A percentile compares a stretch with the other conserved stretches of the same genome.
Evolutionary conservation across 2,329 filamentous ascomycete species (phyloP).

Genomic region (Alternaria consortialis): DNA sequence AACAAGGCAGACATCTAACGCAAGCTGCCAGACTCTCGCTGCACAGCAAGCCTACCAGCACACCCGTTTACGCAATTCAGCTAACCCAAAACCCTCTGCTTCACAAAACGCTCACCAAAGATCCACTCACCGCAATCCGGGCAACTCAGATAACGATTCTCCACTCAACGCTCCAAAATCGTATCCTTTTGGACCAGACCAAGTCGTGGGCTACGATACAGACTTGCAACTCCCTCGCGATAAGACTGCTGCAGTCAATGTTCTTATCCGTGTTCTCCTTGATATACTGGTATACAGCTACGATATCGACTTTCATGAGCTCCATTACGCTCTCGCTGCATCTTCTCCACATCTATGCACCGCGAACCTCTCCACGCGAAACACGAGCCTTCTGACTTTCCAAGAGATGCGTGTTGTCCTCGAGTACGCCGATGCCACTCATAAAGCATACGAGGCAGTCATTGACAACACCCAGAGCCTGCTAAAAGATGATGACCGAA

Average conservation of each 20-base stretch:
- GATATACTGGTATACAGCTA: constrained; percentile 10
- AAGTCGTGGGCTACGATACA: not conserved
- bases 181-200: not conserved
- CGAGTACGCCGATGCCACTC: not conserved
- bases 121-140: not conserved
- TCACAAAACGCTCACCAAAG: not conserved
- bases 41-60: not conserved
- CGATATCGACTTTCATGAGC: not conserved
- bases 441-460: constrained; percentile 5
- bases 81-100: not conserved
- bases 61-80: not conserved
- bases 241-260: not conserved
- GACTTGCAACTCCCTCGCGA: constrained; percentile 2
- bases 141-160: not conserved
- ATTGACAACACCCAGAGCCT: not conserved
- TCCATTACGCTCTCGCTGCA: constrained; percentile 4
- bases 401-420: not conserved
- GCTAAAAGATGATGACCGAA: constrained; percentile 6
- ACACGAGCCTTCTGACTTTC: not conserved
- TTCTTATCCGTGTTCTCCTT: constrained; percentile 1
- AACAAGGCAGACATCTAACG: not conserved
- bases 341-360: not conserved
- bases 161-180: not conserved
- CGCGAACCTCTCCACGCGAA: not conserved
- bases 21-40: not conserved